Base-by-base conservation (phyloP, 176 grass and related monocot genomes). In the Rhynchospora tenuis region DNA sequence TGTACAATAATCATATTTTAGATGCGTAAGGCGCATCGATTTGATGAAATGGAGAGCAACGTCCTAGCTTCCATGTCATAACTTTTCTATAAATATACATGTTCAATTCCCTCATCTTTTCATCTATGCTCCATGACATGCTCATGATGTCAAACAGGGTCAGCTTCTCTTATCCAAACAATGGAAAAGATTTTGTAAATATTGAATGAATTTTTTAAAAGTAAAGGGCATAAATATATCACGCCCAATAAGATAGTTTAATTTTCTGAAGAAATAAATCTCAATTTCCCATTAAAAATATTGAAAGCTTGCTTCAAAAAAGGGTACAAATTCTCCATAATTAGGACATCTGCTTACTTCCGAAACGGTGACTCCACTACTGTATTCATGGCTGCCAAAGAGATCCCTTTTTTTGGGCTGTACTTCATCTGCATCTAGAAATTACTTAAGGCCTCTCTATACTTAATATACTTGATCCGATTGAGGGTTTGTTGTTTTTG, bases 91-190 rank as follows among this genome's bases (percentile, higher is more conserved):
- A 11, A 23, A 19, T 54, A 52, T 45, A 1, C 19, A 27, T 74
- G 4, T 75, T 12, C 20, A 27, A 76, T 76, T 23, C 46, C 19
- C 54, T 8, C 16, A 56, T 75, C 23, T 54, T 16, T 15, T 22
- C 48, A 31, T 75, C 23, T 54, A 29, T 75, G 73, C 73, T 76
- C 13, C 22, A 22, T 76, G 73, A 76, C 73, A 76, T 76, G 73
- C 48, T 31, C 73, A 55, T 76, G 73, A 76, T 76, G 73, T 76
- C 73, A 76, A 76, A 46, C 22, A 76, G 48, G 23, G 48, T 76
- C 73, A 76, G 12, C 24, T 28, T 55, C 9, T 74, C 22, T 52
- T 6, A 24, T 9, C 45, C 46, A 51, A 74, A 15, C 46, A 74
- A 73, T 26, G 45, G 24, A 3, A 42, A 23, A 48, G 3, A 22